Base-by-base conservation (phyloP, 1,139 yeast genomes). In the Zygoascus hellenicus region DNA sequence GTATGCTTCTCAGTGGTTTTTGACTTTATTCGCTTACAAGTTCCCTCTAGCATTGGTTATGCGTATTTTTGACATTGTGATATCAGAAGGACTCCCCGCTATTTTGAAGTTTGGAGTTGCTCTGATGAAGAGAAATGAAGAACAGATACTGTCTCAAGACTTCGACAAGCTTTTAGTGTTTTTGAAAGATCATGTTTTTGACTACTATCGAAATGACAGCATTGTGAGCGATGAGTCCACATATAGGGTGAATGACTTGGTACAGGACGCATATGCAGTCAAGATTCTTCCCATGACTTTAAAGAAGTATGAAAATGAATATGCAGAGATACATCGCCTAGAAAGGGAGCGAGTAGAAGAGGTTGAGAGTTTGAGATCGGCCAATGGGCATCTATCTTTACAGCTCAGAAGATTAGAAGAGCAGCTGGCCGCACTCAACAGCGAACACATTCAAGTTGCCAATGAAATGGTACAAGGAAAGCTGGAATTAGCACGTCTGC, bases 1-100 rank as follows among this genome's bases (percentile, higher is more conserved):
- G 97, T 92, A 87, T 69, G 97, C 96, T 0, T 79, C 92, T 0
- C 97, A 92, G 65, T 92, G 97, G 97, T 89, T 92, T 61, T 73
- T 89, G 57, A 92, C 98, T 0, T 76, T 92, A 56, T 92, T 92
- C 68, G 96, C 96, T 11, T 92, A 92, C 70, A 85, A 86, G 61
- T 87, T 90, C 65, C 97, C 98, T 11, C 69, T 87, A 46, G 84
- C 81, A 48, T 81, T 88, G 58, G 96, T 88, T 36, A 70, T 86
- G 54, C 74, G 95, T 49, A 85, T 92, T 39, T 84, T 80, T 62
- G 97, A 92, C 68, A 77, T 86, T 48, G 79, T 92, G 14, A 77
- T 92, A 43, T 83, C 95, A 5, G 96, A 90, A 67, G 97, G 97
- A 29, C 70, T 83, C 47, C 97, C 89, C 63, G 80, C 94, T 2